A percentile compares a stretch with the other conserved stretches of the same genome.
Conservation (phyloP, 257 asterid species). For the Solanum chilense region DNA sequence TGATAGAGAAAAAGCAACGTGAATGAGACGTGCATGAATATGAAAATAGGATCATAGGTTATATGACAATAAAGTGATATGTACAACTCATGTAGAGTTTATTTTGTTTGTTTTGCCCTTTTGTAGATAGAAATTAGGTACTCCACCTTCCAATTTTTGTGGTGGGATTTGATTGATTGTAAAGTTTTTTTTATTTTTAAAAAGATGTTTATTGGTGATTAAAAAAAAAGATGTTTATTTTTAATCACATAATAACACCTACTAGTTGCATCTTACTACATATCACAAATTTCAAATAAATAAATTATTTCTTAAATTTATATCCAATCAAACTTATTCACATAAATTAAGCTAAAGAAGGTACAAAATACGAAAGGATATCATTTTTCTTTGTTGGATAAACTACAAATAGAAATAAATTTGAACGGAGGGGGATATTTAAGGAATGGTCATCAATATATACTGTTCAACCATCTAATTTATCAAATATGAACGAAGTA, state of each 20-base stretch:
- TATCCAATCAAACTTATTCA: background rate
- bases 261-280: background rate
- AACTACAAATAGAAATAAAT: background rate
- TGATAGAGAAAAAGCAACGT: constrained; percentile 18
- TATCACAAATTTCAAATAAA: background rate
- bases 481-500: background rate
- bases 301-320: background rate
- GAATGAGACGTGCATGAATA: constrained; percentile 54
- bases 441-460: background rate
- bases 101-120: background rate
- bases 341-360: background rate
- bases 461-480: background rate
- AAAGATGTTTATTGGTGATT: background rate
- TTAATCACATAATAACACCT: background rate
- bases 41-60: background rate
- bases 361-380: background rate
- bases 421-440: background rate
- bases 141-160: background rate
- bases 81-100: background rate
- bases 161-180: background rate
- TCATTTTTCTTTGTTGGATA: background rate
- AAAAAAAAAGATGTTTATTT: too few species aligned
- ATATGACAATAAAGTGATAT: background rate
- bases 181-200: too few species aligned
- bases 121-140: background rate